Conservation (phyloP, 169 alveolate species). For the Cryptosporidium sp. region DNA sequence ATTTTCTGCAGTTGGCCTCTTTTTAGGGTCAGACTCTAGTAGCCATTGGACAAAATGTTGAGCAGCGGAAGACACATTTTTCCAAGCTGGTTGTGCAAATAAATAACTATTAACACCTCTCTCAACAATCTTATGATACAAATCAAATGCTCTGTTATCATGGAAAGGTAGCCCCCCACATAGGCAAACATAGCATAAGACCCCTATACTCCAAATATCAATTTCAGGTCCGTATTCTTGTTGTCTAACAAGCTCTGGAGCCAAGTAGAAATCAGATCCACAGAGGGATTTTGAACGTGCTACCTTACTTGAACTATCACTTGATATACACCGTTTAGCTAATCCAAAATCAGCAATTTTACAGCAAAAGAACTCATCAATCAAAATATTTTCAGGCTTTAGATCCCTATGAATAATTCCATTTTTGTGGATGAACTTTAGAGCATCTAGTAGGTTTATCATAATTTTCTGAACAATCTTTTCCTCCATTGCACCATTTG, state of each 20-base stretch:
- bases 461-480: constrained; percentile 43
- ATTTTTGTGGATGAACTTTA: constrained; percentile 76
- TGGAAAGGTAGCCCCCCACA: constrained; percentile 81
- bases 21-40: constrained; percentile 78
- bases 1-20: constrained; percentile 79
- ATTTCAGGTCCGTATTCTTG: constrained; percentile 83
- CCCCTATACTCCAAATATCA: constrained; percentile 81
- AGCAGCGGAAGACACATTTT: constrained; percentile 34
- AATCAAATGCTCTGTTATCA: constrained; percentile 39
- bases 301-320: constrained; percentile 14
- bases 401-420: constrained; percentile 78
- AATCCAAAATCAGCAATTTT: constrained; percentile 81
- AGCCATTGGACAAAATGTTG: constrained; percentile 78
- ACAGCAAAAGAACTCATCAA: constrained; percentile 42
- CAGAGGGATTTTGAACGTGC: constrained; percentile 78
- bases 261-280: constrained; percentile 81
- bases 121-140: constrained; percentile 81
- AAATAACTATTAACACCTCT: constrained; percentile 75
- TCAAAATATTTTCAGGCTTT: constrained; percentile 65
- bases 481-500: constrained; percentile 58
- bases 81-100: constrained; percentile 69
- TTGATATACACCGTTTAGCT: constrained; percentile 69
- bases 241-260: constrained; percentile 81
- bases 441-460: constrained; percentile 75
- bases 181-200: constrained; percentile 78